A percentile compares a stretch with the other conserved stretches of the same genome.
phyloP scores from a whole-genome alignment of 2,329 filamentous ascomycete species.

The Penicillium sp. region DNA sequence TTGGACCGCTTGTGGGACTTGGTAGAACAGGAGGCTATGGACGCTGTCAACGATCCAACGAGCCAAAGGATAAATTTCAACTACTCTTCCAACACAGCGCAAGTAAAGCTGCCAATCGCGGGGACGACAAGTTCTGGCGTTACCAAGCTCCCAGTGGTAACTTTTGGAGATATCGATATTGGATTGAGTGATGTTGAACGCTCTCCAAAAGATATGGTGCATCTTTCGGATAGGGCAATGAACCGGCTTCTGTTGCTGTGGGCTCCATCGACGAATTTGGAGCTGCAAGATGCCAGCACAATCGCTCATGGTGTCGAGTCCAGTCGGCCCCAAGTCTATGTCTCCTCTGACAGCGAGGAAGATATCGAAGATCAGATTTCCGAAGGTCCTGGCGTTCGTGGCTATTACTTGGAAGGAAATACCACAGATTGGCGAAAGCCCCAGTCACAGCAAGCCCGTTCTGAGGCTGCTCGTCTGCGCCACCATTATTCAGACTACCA shows the following conservation, averaged over 20 bases:
- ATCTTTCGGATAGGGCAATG: conserved; percentile 36
- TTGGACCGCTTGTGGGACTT: conserved; percentile 39
- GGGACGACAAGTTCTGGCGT: conserved; percentile 18
- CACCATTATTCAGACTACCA: conserved; percentile 36
- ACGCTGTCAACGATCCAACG: conserved; percentile 23
- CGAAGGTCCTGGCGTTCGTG: conserved; percentile 27
- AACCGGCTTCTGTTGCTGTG: conserved; percentile 31
- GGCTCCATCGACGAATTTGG: conserved; percentile 27
- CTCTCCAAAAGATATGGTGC: conserved; percentile 42
- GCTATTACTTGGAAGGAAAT: conserved; percentile 37
- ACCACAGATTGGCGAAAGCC: conserved; percentile 39
- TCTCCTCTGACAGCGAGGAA: conserved; percentile 26
- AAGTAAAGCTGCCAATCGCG: conserved; percentile 11
- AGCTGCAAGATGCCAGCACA: conserved; percentile 6
- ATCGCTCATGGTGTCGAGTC: neutral
- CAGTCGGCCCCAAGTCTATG: conserved; percentile 12
- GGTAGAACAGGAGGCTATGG: conserved; percentile 36
- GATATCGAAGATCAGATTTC: conserved; percentile 17
- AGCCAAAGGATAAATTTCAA: conserved; percentile 20
- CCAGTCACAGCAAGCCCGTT: conserved; percentile 38
- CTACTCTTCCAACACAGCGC: conserved; percentile 15
- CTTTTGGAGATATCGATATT: conserved; percentile 36
- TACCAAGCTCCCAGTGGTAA: conserved; percentile 29
- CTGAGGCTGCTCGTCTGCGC: conserved; percentile 31
- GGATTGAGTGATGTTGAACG: conserved; percentile 34